Evolutionary conservation across 352 stramenopile genomes (phyloP), one percentile per base, ranked within the genome.

Genomic region (Salisapilia sapeloensis): DNA sequence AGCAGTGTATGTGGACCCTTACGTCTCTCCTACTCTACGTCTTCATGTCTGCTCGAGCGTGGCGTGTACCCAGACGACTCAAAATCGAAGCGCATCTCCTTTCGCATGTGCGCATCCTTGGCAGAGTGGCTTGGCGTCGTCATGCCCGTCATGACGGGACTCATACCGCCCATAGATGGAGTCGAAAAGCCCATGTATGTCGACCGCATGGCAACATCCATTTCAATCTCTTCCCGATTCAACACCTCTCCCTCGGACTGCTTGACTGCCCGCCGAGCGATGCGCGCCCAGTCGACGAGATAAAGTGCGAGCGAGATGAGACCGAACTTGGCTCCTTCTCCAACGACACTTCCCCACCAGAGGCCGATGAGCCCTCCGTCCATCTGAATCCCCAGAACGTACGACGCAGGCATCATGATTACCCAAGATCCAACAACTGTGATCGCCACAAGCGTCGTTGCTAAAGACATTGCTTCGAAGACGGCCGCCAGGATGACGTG

Each of bases 401-500:
- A 83, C 24, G 66, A 76, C 1, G 46, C 40, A 1, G 70, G 70
- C 4, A 86, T 44, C 48, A 80, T 66, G 24, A 86, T 54, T 14
- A 78, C 34, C 70, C 70, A 86, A 11, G 66, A 83, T 11, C 66
- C 66, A 2, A 57, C 46, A 11, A 56, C 59, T 19, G 66, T 86
- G 49, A 83, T 81, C 11, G 44, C 43, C 27, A 83, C 63, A n/a
- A 83, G 48, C 8, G 61, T 81, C 15, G 63, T 69, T 4, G 66
- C 66, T 4, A 81, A 55, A 24, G 66, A 75, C 70, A 86, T 86
- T 33, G 66, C 70, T 46, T 82, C 66, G 29, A 86, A 63, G 14
- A 83, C 70, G 4, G 70, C 65, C 2, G 70, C 69, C 27, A 86
- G 40, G 35, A 86, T 78, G 17, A 86, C 60, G 45, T 86, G 70